A percentile compares a stretch with the other conserved stretches of the same genome.
Conservation (phyloP, 768 basidiomycete genomes). For the Tulasnella sp. region DNA sequence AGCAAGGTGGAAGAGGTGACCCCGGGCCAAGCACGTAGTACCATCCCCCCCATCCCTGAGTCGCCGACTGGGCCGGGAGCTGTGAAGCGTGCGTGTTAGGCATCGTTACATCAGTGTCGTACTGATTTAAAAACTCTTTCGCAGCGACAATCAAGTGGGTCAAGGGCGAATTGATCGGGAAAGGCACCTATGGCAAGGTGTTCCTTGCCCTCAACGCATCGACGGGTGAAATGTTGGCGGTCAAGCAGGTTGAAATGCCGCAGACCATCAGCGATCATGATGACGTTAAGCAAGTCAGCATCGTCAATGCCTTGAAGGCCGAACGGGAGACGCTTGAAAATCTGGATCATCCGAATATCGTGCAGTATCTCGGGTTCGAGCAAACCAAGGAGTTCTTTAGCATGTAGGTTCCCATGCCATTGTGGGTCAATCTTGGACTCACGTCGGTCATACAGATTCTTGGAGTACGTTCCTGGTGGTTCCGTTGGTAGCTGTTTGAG, state of each 20-base stretch:
- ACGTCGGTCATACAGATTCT: conserved; percentile 48
- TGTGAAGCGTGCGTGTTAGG: conserved; percentile 47
- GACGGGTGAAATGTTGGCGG: conserved; percentile 97
- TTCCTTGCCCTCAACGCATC: conserved; percentile 93
- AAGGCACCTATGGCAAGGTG: conserved; percentile 92
- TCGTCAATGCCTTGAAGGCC: conserved; percentile 84
- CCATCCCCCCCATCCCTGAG: conserved; percentile 37
- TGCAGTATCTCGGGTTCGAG: conserved; percentile 92
- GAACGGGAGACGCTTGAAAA: conserved; percentile 96
- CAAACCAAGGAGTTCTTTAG: conserved; percentile 78
- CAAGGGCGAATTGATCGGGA: conserved; percentile 92
- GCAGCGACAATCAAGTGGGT: conserved; percentile 95
- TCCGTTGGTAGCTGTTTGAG: conserved; percentile 83
- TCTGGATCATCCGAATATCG: conserved; percentile 92
- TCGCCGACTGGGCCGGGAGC: conserved; percentile 42
- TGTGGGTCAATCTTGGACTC: conserved; percentile 9
- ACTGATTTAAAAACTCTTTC: conserved; percentile 21
- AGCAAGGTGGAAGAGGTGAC: conserved; percentile 88
- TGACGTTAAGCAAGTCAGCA: conserved; percentile 68
- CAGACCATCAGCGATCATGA: conserved; percentile 82
- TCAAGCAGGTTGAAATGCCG: conserved; percentile 97
- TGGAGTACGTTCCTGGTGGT: conserved; percentile 98
- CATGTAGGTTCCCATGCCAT: conserved; percentile 49
- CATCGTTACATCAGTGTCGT: background rate
- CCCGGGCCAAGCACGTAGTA: conserved; percentile 48